Evolutionary conservation across 2,329 filamentous ascomycete species (phyloP).

Genomic region (Malbranchea zuffiana): DNA sequence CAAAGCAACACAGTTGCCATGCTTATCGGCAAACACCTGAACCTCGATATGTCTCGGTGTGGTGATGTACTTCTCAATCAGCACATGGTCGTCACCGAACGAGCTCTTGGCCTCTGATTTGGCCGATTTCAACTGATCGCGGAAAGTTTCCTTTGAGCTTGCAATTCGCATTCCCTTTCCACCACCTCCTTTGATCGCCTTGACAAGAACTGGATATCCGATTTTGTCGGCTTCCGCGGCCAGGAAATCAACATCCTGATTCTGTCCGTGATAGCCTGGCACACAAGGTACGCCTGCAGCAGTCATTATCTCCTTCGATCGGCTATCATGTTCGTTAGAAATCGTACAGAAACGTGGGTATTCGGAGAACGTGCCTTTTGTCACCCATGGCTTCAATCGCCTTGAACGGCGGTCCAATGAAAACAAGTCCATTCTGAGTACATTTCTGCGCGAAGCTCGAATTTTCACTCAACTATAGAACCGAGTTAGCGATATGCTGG

Average conservation of each 20-base stretch:
- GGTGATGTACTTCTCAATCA: slow-evolving; percentile 58
- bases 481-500: neutral
- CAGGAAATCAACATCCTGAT: slow-evolving; percentile 57
- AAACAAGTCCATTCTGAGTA: slow-evolving; percentile 78
- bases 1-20: slow-evolving; percentile 53
- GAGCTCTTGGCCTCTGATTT: slow-evolving; percentile 54
- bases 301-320: slow-evolving; percentile 94
- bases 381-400: slow-evolving; percentile 80
- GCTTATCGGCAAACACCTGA: slow-evolving; percentile 55
- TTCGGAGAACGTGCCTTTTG: slow-evolving; percentile 50
- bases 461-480: slow-evolving; percentile 65
- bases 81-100: slow-evolving; percentile 55
- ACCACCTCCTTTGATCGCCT: slow-evolving; percentile 54
- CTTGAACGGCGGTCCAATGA: slow-evolving; percentile 77
- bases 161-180: slow-evolving; percentile 62
- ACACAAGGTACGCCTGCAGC: slow-evolving; percentile 92
- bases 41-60: slow-evolving; percentile 57
- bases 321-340: slow-evolving; percentile 27
- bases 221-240: slow-evolving; percentile 63
- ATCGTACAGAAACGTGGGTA: neutral
- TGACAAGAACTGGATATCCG: slow-evolving; percentile 53
- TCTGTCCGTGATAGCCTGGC: slow-evolving; percentile 81
- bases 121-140: slow-evolving; percentile 50
- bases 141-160: slow-evolving; percentile 47
- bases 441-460: slow-evolving; percentile 79